phyloP scores from a whole-genome alignment of 768 basidiomycete species.

The Aureoboletus auriporus region DNA sequence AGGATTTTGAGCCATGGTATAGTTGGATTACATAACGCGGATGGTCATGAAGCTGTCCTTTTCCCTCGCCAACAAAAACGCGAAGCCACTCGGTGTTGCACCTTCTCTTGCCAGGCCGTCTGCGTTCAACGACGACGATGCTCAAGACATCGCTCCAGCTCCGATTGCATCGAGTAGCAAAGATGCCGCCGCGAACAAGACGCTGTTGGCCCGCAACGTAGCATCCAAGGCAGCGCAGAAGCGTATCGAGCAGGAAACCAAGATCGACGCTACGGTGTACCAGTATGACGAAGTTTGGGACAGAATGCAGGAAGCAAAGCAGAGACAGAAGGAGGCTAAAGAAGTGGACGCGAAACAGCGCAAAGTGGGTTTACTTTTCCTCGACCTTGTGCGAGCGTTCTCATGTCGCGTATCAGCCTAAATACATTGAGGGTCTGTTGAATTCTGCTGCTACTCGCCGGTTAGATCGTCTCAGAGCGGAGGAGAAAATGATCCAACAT shows the following conservation, averaged over 20 bases:
- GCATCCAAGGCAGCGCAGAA: conserved; percentile 63
- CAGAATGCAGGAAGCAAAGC: conserved; percentile 86
- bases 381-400: conserved; percentile 1
- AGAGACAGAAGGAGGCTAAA: conserved; percentile 67
- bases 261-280: conserved; percentile 78
- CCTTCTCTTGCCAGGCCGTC: conserved; percentile 55
- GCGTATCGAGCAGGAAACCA: conserved; percentile 74
- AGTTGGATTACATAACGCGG: conserved; percentile 18
- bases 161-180: conserved; percentile 41
- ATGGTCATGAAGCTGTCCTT: conserved; percentile 83
- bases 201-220: conserved; percentile 54
- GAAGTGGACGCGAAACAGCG: conserved; percentile 72
- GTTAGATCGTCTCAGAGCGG: conserved; percentile 86
- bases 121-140: conserved; percentile 66
- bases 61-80: conserved; percentile 55
- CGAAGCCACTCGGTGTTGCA: conserved; percentile 52
- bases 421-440: conserved; percentile 84
- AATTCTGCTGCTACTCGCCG: conserved; percentile 81
- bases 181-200: conserved; percentile 46
- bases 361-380: conserved; percentile 50
- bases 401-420: conserved; percentile 55
- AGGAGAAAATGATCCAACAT: conserved; percentile 95
- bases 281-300: conserved; percentile 98
- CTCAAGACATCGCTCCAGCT: conserved; percentile 45
- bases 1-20: conserved; percentile 45